Evolutionary conservation across 208 protist genomes (phyloP).

Genomic region (Strigomonas culicis): DNA sequence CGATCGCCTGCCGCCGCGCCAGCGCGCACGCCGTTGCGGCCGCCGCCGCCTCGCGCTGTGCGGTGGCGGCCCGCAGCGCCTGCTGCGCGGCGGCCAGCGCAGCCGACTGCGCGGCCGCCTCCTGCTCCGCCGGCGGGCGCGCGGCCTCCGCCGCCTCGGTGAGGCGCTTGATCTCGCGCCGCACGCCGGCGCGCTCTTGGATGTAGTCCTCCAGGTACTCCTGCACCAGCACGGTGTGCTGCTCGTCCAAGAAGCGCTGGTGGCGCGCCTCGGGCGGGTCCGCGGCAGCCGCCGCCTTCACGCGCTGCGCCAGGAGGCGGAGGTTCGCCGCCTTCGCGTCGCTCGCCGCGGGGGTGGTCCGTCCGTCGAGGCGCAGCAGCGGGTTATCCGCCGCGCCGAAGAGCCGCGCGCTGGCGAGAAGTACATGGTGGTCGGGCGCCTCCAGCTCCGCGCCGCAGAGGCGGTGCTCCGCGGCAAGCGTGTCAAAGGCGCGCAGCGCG

Average conservation of each 20-base stretch:
- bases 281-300: slow-evolving; percentile 10
- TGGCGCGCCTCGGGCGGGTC: slow-evolving; percentile 8
- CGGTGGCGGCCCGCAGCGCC: not conserved
- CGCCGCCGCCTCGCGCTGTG: not conserved
- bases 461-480: slow-evolving; percentile 42
- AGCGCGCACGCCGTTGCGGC: slow-evolving; percentile 7
- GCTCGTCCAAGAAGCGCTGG: slow-evolving; percentile 10
- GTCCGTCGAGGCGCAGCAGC: not conserved
- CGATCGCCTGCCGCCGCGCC: not conserved
- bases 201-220: slow-evolving; percentile 20
- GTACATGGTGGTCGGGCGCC: slow-evolving; percentile 11
- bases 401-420: slow-evolving; percentile 5
- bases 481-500: slow-evolving; percentile 34
- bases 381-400: not conserved
- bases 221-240: slow-evolving; percentile 1
- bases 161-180: not conserved
- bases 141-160: not conserved
- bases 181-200: slow-evolving; percentile 7
- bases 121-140: not conserved
- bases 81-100: not conserved
- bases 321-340: slow-evolving; percentile 16
- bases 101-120: not conserved
- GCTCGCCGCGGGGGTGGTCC: not conserved
- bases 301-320: slow-evolving; percentile 24
- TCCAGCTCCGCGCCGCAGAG: slow-evolving; percentile 34